Percentiles rank a stretch among this genome's conserved stretches.
phyloP scores from a whole-genome alignment of 2,329 filamentous ascomycete species.

The Claviceps monticola region DNA sequence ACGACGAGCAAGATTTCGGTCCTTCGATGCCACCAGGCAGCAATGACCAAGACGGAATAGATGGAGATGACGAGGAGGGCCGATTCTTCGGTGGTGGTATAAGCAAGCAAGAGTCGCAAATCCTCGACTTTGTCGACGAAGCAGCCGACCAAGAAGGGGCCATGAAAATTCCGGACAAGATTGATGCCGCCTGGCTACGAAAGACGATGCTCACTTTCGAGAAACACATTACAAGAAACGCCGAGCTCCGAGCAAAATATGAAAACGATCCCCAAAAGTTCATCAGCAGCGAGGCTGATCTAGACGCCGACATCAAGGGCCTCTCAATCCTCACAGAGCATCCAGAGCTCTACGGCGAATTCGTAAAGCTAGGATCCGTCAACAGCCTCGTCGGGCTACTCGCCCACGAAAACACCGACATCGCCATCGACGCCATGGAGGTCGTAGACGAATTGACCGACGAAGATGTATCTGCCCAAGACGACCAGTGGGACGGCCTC shows the following conservation, averaged over 20 bases:
- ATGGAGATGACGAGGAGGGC: slow-evolving; percentile 71
- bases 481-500: slow-evolving; percentile 66
- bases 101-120: slow-evolving; percentile 63
- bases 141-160: slow-evolving; percentile 18
- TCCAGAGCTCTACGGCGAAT: slow-evolving; percentile 67
- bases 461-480: slow-evolving; percentile 73
- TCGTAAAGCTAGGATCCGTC: slow-evolving; percentile 60
- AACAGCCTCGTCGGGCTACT: slow-evolving; percentile 66
- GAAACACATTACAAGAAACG: slow-evolving; percentile 80
- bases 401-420: slow-evolving; percentile 92
- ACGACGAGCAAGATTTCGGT: slow-evolving; percentile 34
- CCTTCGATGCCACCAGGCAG: slow-evolving; percentile 33
- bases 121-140: slow-evolving; percentile 74
- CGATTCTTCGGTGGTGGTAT: slow-evolving; percentile 93
- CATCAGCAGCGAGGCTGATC: slow-evolving; percentile 72
- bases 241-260: slow-evolving; percentile 74
- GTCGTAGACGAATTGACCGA: slow-evolving; percentile 85
- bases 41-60: slow-evolving; percentile 35
- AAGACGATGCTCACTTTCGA: slow-evolving; percentile 74
- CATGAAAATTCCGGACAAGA: slow-evolving; percentile 47
- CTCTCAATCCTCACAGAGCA: slow-evolving; percentile 82
- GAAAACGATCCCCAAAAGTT: slow-evolving; percentile 71
- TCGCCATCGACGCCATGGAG: slow-evolving; percentile 82
- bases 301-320: slow-evolving; percentile 77
- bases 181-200: slow-evolving; percentile 73